These are phyloP conservation scores for Saksenaea oblongispora DNA, from an alignment of 371 early-diverging fungal genomes.

Conservation along the genomic window DNA sequence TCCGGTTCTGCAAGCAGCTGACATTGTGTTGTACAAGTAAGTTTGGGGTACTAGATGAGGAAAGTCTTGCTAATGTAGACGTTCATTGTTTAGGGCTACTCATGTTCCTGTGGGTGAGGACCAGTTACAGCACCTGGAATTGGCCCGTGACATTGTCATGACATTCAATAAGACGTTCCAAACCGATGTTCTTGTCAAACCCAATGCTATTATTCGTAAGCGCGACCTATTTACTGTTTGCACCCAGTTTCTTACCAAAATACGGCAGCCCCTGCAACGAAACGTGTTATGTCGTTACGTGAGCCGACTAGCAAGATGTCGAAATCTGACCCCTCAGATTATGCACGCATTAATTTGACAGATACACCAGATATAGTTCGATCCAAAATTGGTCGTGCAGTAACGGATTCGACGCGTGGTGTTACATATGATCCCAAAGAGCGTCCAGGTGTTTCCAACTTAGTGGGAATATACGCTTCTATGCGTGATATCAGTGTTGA, in stretches of 20 bases:
- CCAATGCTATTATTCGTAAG: constrained; percentile 67
- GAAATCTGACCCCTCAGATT: constrained; percentile 78
- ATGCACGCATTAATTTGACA: constrained; percentile 74
- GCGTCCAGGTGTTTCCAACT: constrained; percentile 86
- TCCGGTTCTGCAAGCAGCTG: constrained; percentile 95
- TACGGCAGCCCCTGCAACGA: constrained; percentile 50
- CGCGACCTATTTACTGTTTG: background rate
- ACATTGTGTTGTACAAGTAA: constrained; percentile 85
- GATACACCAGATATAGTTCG: constrained; percentile 73
- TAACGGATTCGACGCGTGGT: constrained; percentile 69
- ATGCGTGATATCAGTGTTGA: constrained; percentile 44
- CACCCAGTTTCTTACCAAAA: too few relatives aligned
- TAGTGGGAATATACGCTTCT: constrained; percentile 75
- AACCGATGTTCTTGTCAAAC: constrained; percentile 64
- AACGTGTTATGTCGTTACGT: constrained; percentile 85
- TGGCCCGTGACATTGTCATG: constrained; percentile 76
- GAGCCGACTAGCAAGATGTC: constrained; percentile 88
- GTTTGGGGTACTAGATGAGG: background rate
- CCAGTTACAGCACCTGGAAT: constrained; percentile 90
- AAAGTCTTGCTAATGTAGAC: background rate
- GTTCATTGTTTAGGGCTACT: constrained; percentile 59
- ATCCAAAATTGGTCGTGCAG: constrained; percentile 73
- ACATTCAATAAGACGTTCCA: constrained; percentile 75
- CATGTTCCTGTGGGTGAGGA: constrained; percentile 96
- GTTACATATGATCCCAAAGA: constrained; percentile 73